Evolutionary conservation across 306 rosid genomes (phyloP), one percentile per base, ranked within the genome.

Genomic region (Fagus crenata): DNA sequence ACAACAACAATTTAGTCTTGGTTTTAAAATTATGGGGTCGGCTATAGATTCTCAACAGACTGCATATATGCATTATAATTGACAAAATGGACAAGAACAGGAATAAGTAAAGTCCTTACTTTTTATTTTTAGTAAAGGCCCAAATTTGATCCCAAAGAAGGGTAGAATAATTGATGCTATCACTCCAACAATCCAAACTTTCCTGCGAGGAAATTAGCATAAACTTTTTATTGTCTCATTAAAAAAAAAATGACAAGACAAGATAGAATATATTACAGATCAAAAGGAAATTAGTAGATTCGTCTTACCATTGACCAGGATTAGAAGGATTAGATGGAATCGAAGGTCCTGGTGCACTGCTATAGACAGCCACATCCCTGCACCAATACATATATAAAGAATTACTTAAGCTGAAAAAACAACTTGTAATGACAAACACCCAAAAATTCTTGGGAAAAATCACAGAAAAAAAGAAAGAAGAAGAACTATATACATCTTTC

Each of bases 111-210:
- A 22, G 65, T 78, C 9, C 78, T 77, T 63, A 89, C 98, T 79
- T 72, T 75, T 85, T 15, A 90, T 12, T 51, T 6, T 81, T 12
- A 82, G 86, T 28, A 90, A 80, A 14, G 94, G 89, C 33, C 71
- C 84, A 91, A 89, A 90, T 84, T 85, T 90, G 39, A 85, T 91
- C 76, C 49, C 78, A 59, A 83, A 53, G 63, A 89, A 85, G 35
- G 91, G 84, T 18, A 88, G 1, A 67, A 85, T 64, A 31, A 82
- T 70, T 5, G 93, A 51, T 22, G 88, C 7, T 53, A 88, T 42
- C 14, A 88, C 15, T 60, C 98, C 89, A 56, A 84, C 18, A 22
- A 89, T 35, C 96, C 98, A 88, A 49, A 74, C 0, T 59, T 85
- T 88, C 90, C 98, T 89, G 89, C 69, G 0, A 36, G 72, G 69